These are phyloP conservation scores for Grammothele lineata DNA, from an alignment of 768 basidiomycete species.

Conservation along the genomic window DNA sequence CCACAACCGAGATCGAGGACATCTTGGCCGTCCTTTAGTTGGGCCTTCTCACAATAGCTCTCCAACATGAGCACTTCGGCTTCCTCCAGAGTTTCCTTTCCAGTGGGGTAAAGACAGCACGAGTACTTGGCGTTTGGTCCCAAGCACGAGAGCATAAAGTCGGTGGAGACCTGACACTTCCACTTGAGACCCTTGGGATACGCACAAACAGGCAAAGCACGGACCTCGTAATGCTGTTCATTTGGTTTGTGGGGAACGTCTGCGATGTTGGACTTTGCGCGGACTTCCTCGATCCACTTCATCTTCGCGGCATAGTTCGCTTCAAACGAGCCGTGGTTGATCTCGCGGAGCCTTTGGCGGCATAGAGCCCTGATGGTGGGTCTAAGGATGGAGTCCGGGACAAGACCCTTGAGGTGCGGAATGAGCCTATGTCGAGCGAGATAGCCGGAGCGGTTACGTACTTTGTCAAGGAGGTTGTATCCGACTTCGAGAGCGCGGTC, in stretches of 20 bases:
- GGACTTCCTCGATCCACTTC: conserved; percentile 57
- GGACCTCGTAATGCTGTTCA: conserved; percentile 73
- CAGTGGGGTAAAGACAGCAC: conserved; percentile 59
- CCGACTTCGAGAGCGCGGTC: conserved; percentile 32
- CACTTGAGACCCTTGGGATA: neutral
- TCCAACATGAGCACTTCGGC: conserved; percentile 65
- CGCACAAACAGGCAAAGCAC: conserved; percentile 6
- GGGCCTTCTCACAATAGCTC: conserved; percentile 62
- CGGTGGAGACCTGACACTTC: conserved; percentile 44
- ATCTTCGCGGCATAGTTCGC: conserved; percentile 64
- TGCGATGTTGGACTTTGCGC: conserved; percentile 47
- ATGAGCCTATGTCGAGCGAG: neutral
- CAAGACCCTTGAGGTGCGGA: conserved; percentile 39
- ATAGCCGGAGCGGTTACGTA: conserved; percentile 2
- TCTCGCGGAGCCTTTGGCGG: conserved; percentile 52
- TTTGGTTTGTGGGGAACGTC: conserved; percentile 65
- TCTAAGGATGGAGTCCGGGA: conserved; percentile 57
- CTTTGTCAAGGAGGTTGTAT: conserved; percentile 33
- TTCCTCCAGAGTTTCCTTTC: conserved; percentile 53
- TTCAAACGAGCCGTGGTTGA: conserved; percentile 54
- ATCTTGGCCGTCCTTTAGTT: conserved; percentile 54
- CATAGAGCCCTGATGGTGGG: conserved; percentile 44
- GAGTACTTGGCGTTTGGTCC: conserved; percentile 68
- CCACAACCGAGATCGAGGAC: conserved; percentile 70
- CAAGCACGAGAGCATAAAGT: conserved; percentile 62